Conservation (phyloP, 2,329 filamentous ascomycete species). For the Lecanicillium sp. region DNA sequence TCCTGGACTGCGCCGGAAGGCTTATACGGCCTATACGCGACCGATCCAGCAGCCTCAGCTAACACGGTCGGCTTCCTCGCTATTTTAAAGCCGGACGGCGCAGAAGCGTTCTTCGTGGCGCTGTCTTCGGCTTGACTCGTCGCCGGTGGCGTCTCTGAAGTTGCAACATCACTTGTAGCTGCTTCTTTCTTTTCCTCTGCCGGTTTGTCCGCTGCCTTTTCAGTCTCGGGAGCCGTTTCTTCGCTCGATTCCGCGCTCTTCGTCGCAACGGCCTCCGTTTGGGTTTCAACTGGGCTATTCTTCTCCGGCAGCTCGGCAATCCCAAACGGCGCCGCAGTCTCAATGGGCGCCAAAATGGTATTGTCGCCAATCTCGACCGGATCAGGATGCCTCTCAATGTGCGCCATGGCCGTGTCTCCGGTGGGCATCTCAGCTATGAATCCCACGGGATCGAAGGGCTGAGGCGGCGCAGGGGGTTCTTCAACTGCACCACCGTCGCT, state of each 20-base stretch:
- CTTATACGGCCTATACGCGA: not conserved
- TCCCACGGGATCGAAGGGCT: constrained; percentile 31
- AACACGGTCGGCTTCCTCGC: constrained; percentile 2
- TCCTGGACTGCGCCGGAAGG: too few relatives aligned
- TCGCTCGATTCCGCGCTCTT: constrained; percentile 12
- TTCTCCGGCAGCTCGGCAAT: constrained; percentile 32
- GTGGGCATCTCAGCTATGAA: constrained; percentile 40
- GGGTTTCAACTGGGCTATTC: constrained; percentile 20
- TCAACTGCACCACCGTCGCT: constrained; percentile 13
- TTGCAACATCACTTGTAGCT: too few relatives aligned
- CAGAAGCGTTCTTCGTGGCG: too few relatives aligned
- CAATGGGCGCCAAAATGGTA: constrained; percentile 26
- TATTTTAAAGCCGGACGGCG: constrained; percentile 1
- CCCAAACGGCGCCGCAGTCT: constrained; percentile 18
- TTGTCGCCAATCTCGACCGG: constrained; percentile 38
- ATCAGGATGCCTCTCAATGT: constrained; percentile 33
- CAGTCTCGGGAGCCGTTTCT: constrained; percentile 1
- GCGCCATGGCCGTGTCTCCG: constrained; percentile 30
- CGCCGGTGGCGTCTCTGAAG: too few relatives aligned
- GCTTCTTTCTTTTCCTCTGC: not conserved
- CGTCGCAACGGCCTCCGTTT: constrained; percentile 11
- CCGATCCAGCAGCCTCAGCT: not conserved
- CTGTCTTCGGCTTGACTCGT: too few relatives aligned
- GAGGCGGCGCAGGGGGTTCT: constrained; percentile 8
- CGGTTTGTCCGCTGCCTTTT: constrained; percentile 5